Evolutionary conservation across 805 yeast genomes (phyloP), one percentile per base, ranked within the genome.

Genomic region (Starmerella vaccinii): DNA sequence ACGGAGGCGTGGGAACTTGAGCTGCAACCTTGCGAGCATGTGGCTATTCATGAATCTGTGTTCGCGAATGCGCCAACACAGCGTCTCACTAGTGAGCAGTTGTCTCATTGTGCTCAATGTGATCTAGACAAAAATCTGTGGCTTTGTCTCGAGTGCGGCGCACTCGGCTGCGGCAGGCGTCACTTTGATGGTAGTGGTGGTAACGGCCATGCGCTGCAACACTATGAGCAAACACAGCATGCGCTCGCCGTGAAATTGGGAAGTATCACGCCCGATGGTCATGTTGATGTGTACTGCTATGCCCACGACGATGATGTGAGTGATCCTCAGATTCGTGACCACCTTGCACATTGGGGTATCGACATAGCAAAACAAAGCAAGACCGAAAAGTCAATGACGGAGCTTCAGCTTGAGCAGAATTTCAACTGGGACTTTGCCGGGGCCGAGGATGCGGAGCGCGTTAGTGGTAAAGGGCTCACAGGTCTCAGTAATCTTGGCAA

Each of bases 181-280:
- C 98, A 92, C 66, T 86, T 84, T 62, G 98, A 97, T 32, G 90
- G 94, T 22, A 78, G 84, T 12, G 82, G 88, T n/a, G 99, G 99
- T 5, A 79, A 90, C 62, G 81, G 95, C 0, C 98, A 92, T 65
- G 97, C 95, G 0, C 68, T 90, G 52, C 63, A 66, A 0, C 99
- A 92, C 66, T 81, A 65, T 61, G 77, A 81, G 34, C 47, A 61
- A 12, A 57, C 76, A 0, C 72, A 71, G 0, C 98, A 92, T 66
- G 77, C 86, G 2, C 78, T 89, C 16, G 95, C 97, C 0, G 84
- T 89, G 7, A 92, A 92, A 61, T 68, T 92, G 42, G 98, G 98
- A 0, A 86, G 95, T 0, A 74, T 92, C 41, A 81, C 94, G 1
- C 73, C 80, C 2, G 82, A 80, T 21, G 78, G 85, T 3, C 67